Conservation (phyloP, 2,329 filamentous ascomycete genomes). For the Macrophomina pseudophaseolina region DNA sequence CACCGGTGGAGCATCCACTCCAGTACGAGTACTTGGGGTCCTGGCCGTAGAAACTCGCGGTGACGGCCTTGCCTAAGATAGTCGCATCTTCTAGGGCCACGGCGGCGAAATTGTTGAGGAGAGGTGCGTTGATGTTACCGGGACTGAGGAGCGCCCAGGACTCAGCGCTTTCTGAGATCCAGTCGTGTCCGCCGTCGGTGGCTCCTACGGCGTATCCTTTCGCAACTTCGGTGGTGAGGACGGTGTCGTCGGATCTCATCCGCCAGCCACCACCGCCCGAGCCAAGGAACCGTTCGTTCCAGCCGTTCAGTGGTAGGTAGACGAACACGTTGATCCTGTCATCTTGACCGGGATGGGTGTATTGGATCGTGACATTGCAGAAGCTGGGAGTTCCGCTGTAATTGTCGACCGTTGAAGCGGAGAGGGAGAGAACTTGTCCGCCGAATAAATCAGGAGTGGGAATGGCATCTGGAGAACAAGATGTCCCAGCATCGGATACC, state of each 20-base stretch:
- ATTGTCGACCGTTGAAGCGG: constrained; percentile 3
- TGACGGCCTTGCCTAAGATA: constrained; percentile 27
- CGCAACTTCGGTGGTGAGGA: background rate
- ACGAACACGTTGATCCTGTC: constrained; percentile 41
- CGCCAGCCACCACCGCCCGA: constrained; percentile 33
- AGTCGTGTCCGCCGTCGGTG: constrained; percentile 24
- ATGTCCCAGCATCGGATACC: background rate
- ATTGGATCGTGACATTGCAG: constrained; percentile 46
- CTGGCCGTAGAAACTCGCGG: constrained; percentile 28
- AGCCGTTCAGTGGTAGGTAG: constrained; percentile 40
- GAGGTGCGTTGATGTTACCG: constrained; percentile 20
- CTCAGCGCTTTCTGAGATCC: background rate
- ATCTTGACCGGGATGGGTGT: constrained; percentile 44
- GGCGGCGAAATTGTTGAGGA: constrained; percentile 25
- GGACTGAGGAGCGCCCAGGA: constrained; percentile 29
- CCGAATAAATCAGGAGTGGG: constrained; percentile 9
- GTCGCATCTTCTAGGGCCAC: constrained; percentile 29
- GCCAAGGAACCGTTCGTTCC: constrained; percentile 32
- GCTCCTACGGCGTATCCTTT: background rate
- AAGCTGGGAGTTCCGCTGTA: constrained; percentile 29
- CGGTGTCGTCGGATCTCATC: constrained; percentile 1
- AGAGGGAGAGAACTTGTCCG: constrained; percentile 3
- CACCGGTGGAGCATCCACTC: constrained; percentile 46
- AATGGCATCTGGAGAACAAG: constrained; percentile 6
- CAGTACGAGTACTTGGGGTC: constrained; percentile 43